Conservation (phyloP, 177 flowering plant species). For the Vitis hybrid region DNA sequence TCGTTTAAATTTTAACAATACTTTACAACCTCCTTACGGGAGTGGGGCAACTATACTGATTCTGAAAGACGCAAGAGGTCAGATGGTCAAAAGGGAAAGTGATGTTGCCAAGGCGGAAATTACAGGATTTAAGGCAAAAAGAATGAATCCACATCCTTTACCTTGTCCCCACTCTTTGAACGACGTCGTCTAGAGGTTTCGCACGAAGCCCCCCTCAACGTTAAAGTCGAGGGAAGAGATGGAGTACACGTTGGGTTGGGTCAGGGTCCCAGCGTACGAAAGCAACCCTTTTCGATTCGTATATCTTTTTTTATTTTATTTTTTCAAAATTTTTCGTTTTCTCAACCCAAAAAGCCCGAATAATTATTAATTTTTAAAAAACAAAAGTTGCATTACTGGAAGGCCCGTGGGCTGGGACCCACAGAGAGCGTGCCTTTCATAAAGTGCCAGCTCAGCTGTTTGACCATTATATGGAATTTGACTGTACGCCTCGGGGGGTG, state of each 20-base stretch:
- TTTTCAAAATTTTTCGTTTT: background rate
- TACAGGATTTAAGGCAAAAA: background rate
- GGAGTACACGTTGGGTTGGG: slow-evolving; percentile 1
- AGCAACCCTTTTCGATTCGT: background rate
- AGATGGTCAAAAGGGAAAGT: background rate
- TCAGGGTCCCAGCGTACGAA: background rate
- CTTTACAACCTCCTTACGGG: background rate
- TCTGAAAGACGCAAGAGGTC: slow-evolving; percentile 3
- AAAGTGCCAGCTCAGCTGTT: slow-evolving; percentile 28
- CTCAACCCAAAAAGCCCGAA: background rate
- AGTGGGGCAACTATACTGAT: too few relatives aligned
- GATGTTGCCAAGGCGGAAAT: slow-evolving; percentile 4
- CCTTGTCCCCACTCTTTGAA: background rate
- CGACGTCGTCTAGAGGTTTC: background rate
- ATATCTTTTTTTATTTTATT: too few relatives aligned
- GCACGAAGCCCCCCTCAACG: background rate
- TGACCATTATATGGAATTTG: slow-evolving; percentile 14
- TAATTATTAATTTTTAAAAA: background rate
- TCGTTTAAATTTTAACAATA: background rate
- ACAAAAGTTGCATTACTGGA: background rate
- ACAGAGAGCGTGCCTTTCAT: slow-evolving; percentile 12
- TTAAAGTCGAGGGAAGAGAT: background rate
- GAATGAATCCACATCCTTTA: too few relatives aligned
- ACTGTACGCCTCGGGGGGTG: background rate
- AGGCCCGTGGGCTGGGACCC: slow-evolving; percentile 19